Base-by-base conservation (phyloP, 139 green algal genomes). In the Chlamydomonas sp. region DNA sequence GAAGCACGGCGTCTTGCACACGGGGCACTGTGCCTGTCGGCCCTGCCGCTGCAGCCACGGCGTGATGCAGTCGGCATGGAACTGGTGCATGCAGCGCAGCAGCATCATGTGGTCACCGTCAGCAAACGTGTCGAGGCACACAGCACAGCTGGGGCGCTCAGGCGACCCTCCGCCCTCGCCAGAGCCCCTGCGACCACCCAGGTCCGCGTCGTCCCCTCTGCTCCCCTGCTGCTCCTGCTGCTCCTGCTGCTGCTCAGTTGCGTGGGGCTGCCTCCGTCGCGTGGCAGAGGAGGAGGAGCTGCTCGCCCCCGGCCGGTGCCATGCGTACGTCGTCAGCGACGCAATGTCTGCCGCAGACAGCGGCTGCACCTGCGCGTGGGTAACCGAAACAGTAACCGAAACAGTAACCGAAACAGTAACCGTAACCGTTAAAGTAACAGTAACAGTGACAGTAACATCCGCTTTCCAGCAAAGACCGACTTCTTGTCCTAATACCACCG, bases 11-110 rank as follows among this genome's bases (percentile, higher is more conserved):
- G 76, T 78, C 69, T 78, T 76, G 72, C 72, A 78, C 4, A 76
- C 59, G 10, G 76, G 76, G 72, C 76, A 82, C 24, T 58, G 60
- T 34, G 66, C 49, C 29, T 43, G 35, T 24, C 54, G 60, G 16
- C 76, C 76, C 34, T 75, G 59, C 38, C 72, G 73, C 54, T 58
- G 30, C 28, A 69, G n/a, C 62, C 62, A 69, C 6, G 62, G 62
- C 76, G 77, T 31, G 29, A 81, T 58, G 50, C 76, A 81, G 24
- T 61, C 38, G 43, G 75, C 62, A 31, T 81, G 76, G 54, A 81
- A 81, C 50, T 48, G 64, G 49, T 81, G 62, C 62, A 58, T 69
- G 62, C 62, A 69, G 10, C 35, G 62, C 36, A 69, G 35, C 22
- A 73, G 35, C 61, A 81, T 61, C 60, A 78, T 71, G 34, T 58